A percentile compares a stretch with the other conserved stretches of the same genome.
Evolutionary conservation across 306 rosid species (phyloP).

Genomic region (Gastrolobium bilobum): DNA sequence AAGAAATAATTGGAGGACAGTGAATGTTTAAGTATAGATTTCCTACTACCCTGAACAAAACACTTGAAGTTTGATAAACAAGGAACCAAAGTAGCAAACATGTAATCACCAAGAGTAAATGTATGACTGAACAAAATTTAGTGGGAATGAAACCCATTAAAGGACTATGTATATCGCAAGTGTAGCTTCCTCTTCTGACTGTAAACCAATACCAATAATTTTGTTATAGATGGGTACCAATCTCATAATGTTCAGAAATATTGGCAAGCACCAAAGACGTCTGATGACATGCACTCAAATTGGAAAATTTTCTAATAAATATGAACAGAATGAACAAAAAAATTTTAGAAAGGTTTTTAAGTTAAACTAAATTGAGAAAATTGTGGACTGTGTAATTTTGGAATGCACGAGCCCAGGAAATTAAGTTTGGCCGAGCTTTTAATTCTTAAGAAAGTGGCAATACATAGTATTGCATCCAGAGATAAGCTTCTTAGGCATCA

Average conservation of each 20-base stretch:
- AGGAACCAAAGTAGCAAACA: not conserved
- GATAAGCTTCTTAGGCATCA: not conserved
- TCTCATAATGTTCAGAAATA: not conserved
- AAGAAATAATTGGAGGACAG: not conserved
- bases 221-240: not conserved
- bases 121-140: not conserved
- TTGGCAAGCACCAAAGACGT: not conserved
- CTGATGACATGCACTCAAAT: not conserved
- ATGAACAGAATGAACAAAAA: not conserved
- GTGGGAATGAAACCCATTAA: not conserved
- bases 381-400: not conserved
- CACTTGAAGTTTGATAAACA: slow-evolving; percentile 12
- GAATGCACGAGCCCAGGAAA: slow-evolving; percentile 17
- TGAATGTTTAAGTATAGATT: not conserved
- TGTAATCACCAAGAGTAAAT: slow-evolving; percentile 11
- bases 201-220: not conserved
- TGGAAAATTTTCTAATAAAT: slow-evolving; percentile 1
- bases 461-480: not conserved
- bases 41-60: slow-evolving; percentile 22
- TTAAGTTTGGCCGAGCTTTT: slow-evolving; percentile 2
- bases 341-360: not conserved
- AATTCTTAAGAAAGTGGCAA: slow-evolving; percentile 19
- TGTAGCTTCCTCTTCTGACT: slow-evolving; percentile 1
- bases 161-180: not conserved
- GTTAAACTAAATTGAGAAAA: not conserved